These are phyloP conservation scores for Punica granatum DNA, from an alignment of 345 rosid species.

Conservation along the genomic window DNA sequence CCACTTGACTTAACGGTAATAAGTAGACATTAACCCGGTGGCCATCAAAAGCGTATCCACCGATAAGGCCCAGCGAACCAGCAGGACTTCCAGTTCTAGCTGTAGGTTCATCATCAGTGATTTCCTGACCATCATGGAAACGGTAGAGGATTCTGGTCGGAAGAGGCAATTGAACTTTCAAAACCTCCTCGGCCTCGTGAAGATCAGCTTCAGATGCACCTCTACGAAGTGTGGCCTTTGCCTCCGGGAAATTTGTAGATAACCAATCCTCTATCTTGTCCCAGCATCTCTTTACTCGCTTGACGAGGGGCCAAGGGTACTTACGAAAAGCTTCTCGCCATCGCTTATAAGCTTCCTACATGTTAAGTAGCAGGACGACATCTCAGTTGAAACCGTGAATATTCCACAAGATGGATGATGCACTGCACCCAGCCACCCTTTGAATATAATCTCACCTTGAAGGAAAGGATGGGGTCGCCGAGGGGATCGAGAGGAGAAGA, in stretches of 20 bases:
- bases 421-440: no score
- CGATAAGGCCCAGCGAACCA: slow-evolving; percentile 53
- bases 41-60: slow-evolving; percentile 52
- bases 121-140: slow-evolving; percentile 73
- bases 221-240: slow-evolving; percentile 48
- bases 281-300: slow-evolving; percentile 68
- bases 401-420: no score
- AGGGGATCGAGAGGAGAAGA: slow-evolving; percentile 52
- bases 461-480: slow-evolving; percentile 58
- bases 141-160: slow-evolving; percentile 78
- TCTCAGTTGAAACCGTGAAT: no score
- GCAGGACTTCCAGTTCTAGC: neutral
- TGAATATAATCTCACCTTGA: no score
- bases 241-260: slow-evolving; percentile 59
- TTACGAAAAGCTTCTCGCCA: slow-evolving; percentile 70
- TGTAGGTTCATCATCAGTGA: neutral
- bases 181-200: slow-evolving; percentile 32
- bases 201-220: slow-evolving; percentile 76
- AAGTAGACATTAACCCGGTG: slow-evolving; percentile 62
- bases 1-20: slow-evolving; percentile 43
- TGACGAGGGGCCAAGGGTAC: slow-evolving; percentile 84
- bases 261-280: slow-evolving; percentile 62
- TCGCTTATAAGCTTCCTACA: slow-evolving; percentile 45
- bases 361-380: no score
- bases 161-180: slow-evolving; percentile 63